Percentiles rank a stretch among this genome's conserved stretches.
These are phyloP conservation scores for Fusarium sp. DNA, from an alignment of 2,329 filamentous ascomycete genomes.

Conservation along the genomic window DNA sequence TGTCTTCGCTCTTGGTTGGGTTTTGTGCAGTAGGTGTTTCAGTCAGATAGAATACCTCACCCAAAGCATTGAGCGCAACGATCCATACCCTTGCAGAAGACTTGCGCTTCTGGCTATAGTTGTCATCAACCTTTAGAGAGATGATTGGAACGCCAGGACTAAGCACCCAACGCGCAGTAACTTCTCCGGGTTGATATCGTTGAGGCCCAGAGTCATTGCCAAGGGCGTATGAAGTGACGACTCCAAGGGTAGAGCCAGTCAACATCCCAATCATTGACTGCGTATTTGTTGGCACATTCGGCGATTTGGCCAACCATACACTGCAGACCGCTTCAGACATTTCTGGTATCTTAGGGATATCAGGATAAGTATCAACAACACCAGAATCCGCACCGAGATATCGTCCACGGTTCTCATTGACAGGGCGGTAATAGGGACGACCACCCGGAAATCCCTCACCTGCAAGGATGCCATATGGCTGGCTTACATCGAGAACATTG, in stretches of 20 bases:
- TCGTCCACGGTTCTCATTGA: slow-evolving; percentile 79
- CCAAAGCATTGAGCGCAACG: slow-evolving; percentile 92
- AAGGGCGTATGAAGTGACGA: slow-evolving; percentile 85
- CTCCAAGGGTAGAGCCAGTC: slow-evolving; percentile 83
- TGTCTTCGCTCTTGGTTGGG: slow-evolving; percentile 63
- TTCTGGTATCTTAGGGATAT: slow-evolving; percentile 81
- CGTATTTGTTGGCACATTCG: slow-evolving; percentile 76
- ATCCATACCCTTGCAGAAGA: slow-evolving; percentile 82
- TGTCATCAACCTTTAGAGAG: slow-evolving; percentile 84
- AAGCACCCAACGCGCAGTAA: slow-evolving; percentile 89
- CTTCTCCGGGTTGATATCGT: slow-evolving; percentile 76
- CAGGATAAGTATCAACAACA: slow-evolving; percentile 71
- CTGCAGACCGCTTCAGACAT: slow-evolving; percentile 78
- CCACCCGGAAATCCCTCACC: slow-evolving; percentile 90
- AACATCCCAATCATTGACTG: slow-evolving; percentile 85
- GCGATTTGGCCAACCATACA: slow-evolving; percentile 91
- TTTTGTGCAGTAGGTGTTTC: slow-evolving; percentile 71
- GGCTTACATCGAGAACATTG: slow-evolving; percentile 92
- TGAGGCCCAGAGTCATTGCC: slow-evolving; percentile 69
- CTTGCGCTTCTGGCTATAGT: slow-evolving; percentile 78
- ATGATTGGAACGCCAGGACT: slow-evolving; percentile 95
- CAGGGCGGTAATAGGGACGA: slow-evolving; percentile 79
- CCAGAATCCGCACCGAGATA: slow-evolving; percentile 75
- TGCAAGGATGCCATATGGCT: slow-evolving; percentile 83
- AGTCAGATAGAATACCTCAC: slow-evolving; percentile 88